These are phyloP conservation scores for Oidiodendron maius DNA, from an alignment of 495 filamentous ascomycete species.

Conservation along the genomic window DNA sequence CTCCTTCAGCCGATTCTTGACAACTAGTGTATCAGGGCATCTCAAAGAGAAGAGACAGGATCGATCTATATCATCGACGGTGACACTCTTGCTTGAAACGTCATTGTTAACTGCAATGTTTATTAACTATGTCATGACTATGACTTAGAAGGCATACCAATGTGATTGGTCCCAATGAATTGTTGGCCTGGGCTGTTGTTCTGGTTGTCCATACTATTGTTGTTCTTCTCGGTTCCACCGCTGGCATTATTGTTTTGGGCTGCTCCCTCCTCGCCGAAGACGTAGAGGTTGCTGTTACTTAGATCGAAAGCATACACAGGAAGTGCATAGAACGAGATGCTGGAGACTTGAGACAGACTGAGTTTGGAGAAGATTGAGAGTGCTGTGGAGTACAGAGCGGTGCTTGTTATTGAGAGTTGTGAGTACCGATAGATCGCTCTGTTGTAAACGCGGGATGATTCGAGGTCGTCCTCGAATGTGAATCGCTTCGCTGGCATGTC, in stretches of 20 bases:
- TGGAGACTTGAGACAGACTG: too few relatives aligned
- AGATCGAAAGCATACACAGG: too few relatives aligned
- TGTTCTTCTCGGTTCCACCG: conserved; percentile 3
- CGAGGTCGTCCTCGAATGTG: too few relatives aligned
- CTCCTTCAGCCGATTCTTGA: conserved; percentile 32
- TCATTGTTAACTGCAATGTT: conserved; percentile 1
- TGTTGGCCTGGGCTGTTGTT: conserved; percentile 5
- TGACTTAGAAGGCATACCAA: conserved; percentile 1
- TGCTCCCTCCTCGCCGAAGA: conserved; percentile 11
- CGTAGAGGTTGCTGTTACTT: too few relatives aligned
- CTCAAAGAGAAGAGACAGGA: neutral
- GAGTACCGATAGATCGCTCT: too few relatives aligned
- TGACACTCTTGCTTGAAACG: neutral
- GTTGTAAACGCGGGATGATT: too few relatives aligned
- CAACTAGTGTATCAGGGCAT: neutral
- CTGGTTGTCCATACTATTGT: neutral
- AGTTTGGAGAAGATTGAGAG: too few relatives aligned
- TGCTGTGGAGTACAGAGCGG: too few relatives aligned
- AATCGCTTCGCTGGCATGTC: too few relatives aligned
- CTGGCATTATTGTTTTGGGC: conserved; percentile 9
- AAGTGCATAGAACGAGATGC: too few relatives aligned
- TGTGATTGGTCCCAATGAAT: conserved; percentile 5
- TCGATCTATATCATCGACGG: neutral
- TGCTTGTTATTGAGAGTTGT: too few relatives aligned
- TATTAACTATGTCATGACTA: conserved; percentile 2